Conservation (phyloP, 257 asterid species). For the Ilex asprella region DNA sequence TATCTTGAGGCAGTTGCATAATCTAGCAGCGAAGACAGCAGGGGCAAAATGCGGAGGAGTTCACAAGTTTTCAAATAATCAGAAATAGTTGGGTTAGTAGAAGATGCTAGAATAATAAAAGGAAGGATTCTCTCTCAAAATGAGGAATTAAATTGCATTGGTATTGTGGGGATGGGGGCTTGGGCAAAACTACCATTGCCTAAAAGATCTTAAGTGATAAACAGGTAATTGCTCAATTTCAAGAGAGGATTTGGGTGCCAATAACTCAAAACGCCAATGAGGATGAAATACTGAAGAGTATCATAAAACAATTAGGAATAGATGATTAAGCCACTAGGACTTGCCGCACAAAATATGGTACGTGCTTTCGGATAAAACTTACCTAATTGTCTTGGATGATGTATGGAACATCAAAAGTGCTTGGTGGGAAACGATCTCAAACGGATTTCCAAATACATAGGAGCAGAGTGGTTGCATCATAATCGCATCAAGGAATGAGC, state of each 20-base stretch:
- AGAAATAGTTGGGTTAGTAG: constrained; percentile 21
- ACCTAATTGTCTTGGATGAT: constrained; percentile 27
- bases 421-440: constrained; percentile 21
- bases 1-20: constrained; percentile 3
- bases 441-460: constrained; percentile 10
- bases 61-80: constrained; percentile 11
- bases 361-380: constrained; percentile 12
- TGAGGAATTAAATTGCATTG: constrained; percentile 14
- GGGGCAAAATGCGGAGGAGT: constrained; percentile 6
- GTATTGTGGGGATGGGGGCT: constrained; percentile 27
- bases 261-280: constrained; percentile 19
- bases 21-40: not conserved
- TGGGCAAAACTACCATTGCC: constrained; percentile 30
- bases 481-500: constrained; percentile 20
- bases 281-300: constrained; percentile 16
- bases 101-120: constrained; percentile 10
- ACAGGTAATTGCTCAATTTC: constrained; percentile 1
- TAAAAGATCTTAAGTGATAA: constrained; percentile 17
- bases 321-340: constrained; percentile 11
- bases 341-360: constrained; percentile 10
- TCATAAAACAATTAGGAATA: constrained; percentile 11
- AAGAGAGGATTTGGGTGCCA: constrained; percentile 21
- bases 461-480: constrained; percentile 17
- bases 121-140: constrained; percentile 15
- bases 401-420: constrained; percentile 21